Evolutionary conservation across 2,329 filamentous ascomycete genomes (phyloP).

Genomic region (Apiospora malaysiana): DNA sequence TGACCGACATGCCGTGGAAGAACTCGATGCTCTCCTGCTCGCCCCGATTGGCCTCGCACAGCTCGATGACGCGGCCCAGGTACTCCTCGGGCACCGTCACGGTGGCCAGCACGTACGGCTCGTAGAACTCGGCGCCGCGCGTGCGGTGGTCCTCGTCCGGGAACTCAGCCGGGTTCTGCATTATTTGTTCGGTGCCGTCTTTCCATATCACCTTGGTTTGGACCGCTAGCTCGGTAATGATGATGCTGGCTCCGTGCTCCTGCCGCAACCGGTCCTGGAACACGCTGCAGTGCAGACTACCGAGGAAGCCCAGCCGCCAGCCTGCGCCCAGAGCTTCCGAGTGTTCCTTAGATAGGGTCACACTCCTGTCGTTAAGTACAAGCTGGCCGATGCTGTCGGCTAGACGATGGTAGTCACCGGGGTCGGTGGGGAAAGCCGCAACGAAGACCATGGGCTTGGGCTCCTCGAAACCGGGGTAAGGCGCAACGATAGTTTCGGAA

Average conservation of each 20-base stretch:
- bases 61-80: slow-evolving; percentile 89
- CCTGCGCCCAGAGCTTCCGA: slow-evolving; percentile 93
- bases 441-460: slow-evolving; percentile 99
- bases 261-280: slow-evolving; percentile 95
- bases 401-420: slow-evolving; percentile 82
- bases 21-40: slow-evolving; percentile 88
- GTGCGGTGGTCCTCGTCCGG: slow-evolving; percentile 68
- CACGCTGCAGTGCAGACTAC: slow-evolving; percentile 98
- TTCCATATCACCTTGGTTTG: slow-evolving; percentile 85
- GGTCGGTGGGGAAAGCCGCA: slow-evolving; percentile 92
- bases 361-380: slow-evolving; percentile 91
- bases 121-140: slow-evolving; percentile 52
- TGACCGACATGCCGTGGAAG: slow-evolving; percentile 91
- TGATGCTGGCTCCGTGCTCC: slow-evolving; percentile 92
- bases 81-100: slow-evolving; percentile 94
- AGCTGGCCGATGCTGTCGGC: slow-evolving; percentile 95
- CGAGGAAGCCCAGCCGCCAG: slow-evolving; percentile 92
- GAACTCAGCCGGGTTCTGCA: slow-evolving; percentile 88
- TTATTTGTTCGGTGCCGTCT: slow-evolving; percentile 77
- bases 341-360: slow-evolving; percentile 91
- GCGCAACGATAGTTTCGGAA: slow-evolving; percentile 75
- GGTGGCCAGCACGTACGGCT: slow-evolving; percentile 70
- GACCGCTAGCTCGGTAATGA: slow-evolving; percentile 95
- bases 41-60: slow-evolving; percentile 89
- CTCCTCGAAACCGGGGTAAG: slow-evolving; percentile 92